Evolutionary conservation across 1,284 basidiomycete species (phyloP), one percentile per base, ranked within the genome.

Genomic region (Cystobasidium slooffiae): DNA sequence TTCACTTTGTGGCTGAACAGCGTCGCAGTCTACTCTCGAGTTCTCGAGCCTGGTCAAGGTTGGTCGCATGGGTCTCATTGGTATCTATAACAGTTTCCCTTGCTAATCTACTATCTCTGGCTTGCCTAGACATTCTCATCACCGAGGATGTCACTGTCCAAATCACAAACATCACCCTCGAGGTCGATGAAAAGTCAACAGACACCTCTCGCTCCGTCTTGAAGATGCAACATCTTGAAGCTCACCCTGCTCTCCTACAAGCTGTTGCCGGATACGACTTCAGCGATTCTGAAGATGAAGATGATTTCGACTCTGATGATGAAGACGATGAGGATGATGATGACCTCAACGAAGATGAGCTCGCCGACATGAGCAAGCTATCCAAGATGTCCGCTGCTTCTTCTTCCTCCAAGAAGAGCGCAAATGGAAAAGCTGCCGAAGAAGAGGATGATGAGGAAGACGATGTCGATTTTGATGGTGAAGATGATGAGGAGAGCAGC

Each of bases 401-500:
- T 31, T 41, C 68, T 31, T 31, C 67, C 22, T 31, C 53, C 31
- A 75, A 72, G 62, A 66, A 66, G 59, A 44, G 43, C n/a, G 49
- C 68, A 72, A 78, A 68, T 62, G 76, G 41, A n/a, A 73, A 49
- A n/a, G 46, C 46, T n/a, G n/a, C 12, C 6, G 46, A n/a, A n/a
- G 79, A 80, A 39, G 78, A 78, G 41, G 81, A 81, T 16, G 81
- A 80, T 37, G 81, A 80, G 2, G 79, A 79, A 73, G 53, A 77
- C 68, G 14, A 86, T 72, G 8, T 77, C 78, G 41, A 74, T 47
- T 41, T 75, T 68, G 88, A 85, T 20, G 86, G 82, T 0, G 89
- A 87, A 78, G 86, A 88, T 78, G 85, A 91, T 37, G 62, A 66
- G n/a, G 70, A 88, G 73, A 84, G 85, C 0, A 85, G 86, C 39